These are phyloP conservation scores for Backusella morwellensis DNA, from an alignment of 192 early-diverging fungal species.

Conservation along the genomic window DNA sequence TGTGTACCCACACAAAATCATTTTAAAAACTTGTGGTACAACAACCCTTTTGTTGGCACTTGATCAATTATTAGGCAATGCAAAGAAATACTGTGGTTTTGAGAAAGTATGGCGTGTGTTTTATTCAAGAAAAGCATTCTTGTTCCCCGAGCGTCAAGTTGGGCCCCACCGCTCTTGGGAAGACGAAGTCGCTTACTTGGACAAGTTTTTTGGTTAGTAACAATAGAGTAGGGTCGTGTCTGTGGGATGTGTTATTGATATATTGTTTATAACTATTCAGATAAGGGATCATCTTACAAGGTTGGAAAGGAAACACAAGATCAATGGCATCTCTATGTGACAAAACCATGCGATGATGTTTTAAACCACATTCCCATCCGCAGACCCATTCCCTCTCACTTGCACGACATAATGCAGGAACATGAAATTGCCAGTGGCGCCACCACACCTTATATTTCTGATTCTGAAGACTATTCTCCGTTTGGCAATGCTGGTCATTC, in stretches of 20 bases:
- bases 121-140: conserved; percentile 95
- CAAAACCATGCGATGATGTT: conserved; percentile 61
- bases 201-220: conserved; percentile 57
- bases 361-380: conserved; percentile 18
- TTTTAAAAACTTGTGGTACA: conserved; percentile 98
- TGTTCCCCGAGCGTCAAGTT: conserved; percentile 91
- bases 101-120: conserved; percentile 79
- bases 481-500: conserved; percentile 32
- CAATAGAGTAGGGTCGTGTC: neutral
- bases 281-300: conserved; percentile 77
- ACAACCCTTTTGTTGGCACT: conserved; percentile 91
- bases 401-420: neutral
- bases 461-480: conserved; percentile 23
- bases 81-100: conserved; percentile 57
- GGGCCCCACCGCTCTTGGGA: conserved; percentile 91
- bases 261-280: conserved; percentile 21
- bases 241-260: neutral
- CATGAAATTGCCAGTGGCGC: conserved; percentile 15
- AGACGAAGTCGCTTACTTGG: conserved; percentile 79
- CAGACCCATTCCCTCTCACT: neutral
- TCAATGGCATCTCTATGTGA: conserved; percentile 94
- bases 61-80: conserved; percentile 84
- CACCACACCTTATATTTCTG: conserved; percentile 21
- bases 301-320: conserved; percentile 92
- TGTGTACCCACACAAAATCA: conserved; percentile 92